phyloP scores from a whole-genome alignment of 192 early-diverging fungal genomes.

The Entomortierella beljakovae region DNA sequence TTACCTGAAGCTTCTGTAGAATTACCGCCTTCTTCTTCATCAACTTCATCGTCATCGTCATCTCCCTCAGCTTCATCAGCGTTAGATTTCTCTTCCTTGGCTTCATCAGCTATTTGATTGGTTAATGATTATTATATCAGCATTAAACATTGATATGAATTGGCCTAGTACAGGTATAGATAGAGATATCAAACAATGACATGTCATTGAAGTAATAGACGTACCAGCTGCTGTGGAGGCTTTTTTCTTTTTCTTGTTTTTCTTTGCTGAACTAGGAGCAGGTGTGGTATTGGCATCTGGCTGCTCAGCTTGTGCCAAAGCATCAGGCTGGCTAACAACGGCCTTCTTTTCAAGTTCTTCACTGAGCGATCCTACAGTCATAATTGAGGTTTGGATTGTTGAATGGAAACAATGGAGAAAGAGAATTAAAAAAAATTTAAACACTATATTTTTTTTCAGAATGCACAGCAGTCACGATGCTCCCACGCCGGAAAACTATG shows the following conservation, averaged over 20 bases:
- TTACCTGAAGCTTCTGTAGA: constrained; percentile 41
- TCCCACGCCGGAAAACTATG: too few relatives aligned
- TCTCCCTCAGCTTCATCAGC: constrained; percentile 56
- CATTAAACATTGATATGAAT: too few relatives aligned
- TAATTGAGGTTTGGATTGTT: constrained; percentile 4
- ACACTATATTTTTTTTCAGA: not conserved
- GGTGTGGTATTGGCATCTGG: constrained; percentile 4
- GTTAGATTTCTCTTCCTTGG: constrained; percentile 17
- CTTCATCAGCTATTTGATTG: not conserved
- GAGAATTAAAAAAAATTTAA: not conserved
- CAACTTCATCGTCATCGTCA: constrained; percentile 53
- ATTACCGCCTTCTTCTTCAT: constrained; percentile 54
- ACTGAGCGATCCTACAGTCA: constrained; percentile 39
- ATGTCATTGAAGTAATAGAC: not conserved
- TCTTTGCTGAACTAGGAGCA: constrained; percentile 47
- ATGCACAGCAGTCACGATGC: too few relatives aligned
- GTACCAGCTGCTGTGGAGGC: constrained; percentile 13
- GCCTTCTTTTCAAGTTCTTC: constrained; percentile 24
- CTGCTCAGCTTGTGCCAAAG: constrained; percentile 24
- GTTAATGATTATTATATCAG: not conserved
- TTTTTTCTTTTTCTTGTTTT: constrained; percentile 68
- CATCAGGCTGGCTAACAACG: constrained; percentile 9
- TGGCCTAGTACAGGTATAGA: not conserved
- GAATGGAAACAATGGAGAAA: not conserved
- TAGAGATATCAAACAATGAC: not conserved